phyloP scores from a whole-genome alignment of 192 early-diverging fungal species.

The Coemansia sp. region DNA sequence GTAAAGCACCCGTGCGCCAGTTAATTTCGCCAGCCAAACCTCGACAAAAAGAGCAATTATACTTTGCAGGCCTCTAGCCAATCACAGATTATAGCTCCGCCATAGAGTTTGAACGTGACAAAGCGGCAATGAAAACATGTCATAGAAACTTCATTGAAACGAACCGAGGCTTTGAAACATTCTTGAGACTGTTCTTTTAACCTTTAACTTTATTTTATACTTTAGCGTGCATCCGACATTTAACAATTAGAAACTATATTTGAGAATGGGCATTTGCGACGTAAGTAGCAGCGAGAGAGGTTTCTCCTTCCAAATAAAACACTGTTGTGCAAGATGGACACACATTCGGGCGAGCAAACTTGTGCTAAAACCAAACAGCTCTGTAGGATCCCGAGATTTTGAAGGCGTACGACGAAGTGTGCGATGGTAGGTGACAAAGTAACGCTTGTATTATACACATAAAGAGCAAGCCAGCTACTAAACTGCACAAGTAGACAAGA shows the following conservation, averaged over 20 bases:
- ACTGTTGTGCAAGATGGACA: neutral
- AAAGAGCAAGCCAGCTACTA: neutral
- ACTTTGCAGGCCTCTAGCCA: too few relatives aligned
- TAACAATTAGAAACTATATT: neutral
- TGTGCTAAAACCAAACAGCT: neutral
- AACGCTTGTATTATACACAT: neutral
- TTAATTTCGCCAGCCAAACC: too few relatives aligned
- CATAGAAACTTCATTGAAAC: too few relatives aligned
- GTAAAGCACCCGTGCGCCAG: too few relatives aligned
- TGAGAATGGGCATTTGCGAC: conserved; percentile 9
- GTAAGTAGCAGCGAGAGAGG: neutral
- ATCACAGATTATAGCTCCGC: too few relatives aligned
- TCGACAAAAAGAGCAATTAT: too few relatives aligned
- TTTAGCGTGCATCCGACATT: too few relatives aligned
- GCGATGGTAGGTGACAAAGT: conserved; percentile 44
- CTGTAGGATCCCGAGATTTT: conserved; percentile 50
- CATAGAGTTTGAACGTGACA: too few relatives aligned
- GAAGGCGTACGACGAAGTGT: conserved; percentile 58
- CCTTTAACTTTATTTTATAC: too few relatives aligned
- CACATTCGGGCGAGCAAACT: neutral
- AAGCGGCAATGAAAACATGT: too few relatives aligned
- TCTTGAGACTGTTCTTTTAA: too few relatives aligned
- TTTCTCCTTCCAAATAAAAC: neutral
- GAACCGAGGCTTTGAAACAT: neutral
- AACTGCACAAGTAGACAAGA: conserved; percentile 43